Evolutionary conservation across 2,329 filamentous ascomycete species (phyloP), one percentile per base, ranked within the genome.

Genomic region (Cordyceps javanica): DNA sequence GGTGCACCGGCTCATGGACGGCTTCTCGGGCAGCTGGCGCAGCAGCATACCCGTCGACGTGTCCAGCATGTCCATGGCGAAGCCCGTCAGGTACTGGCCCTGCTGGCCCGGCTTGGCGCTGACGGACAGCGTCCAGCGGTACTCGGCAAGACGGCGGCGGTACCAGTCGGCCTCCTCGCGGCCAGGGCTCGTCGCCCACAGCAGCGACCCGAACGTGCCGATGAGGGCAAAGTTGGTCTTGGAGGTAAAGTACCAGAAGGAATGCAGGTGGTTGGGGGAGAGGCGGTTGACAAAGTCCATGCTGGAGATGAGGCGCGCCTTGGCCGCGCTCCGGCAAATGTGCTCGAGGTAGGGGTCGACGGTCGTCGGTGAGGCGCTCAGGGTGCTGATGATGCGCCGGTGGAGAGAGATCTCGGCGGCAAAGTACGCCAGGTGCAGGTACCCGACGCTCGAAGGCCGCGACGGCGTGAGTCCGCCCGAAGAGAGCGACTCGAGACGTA

Each of bases 281-380:
- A 97, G 82, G 0, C 93, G 87, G 73, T 97, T 97, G 65, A 96
- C 91, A 72, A 97, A 96, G 70, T 97, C 93, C 89, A 97, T 96
- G 62, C 92, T 91, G 23, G 90, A 95, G 68, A 97, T 96, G 34
- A 97, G 81, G 6, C 93, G 88, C 0, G 93, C 95, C 71, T 97
- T 97, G 55, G 93, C 93, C 4, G 93, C 93, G 58, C 88, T 92
- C 55, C 93, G 91, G 72, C 92, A 96, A 64, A 97, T 96, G 72
- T 95, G 90, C 57, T 91, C 83, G 51, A 96, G 85, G 66, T 97
- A 96, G 0, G 87, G 82, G 68, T 96, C 90, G 39, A 86, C 77
- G 4, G 71, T 66, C 7, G 70, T 67, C 5, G 72, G 62, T 3
- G 69, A 65, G 11, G 76, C 71, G 21, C 75, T 67, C 44, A 97